Evolutionary conservation across 148 eudicot genomes (phyloP).

Genomic region (Amaranthus palmeri): DNA sequence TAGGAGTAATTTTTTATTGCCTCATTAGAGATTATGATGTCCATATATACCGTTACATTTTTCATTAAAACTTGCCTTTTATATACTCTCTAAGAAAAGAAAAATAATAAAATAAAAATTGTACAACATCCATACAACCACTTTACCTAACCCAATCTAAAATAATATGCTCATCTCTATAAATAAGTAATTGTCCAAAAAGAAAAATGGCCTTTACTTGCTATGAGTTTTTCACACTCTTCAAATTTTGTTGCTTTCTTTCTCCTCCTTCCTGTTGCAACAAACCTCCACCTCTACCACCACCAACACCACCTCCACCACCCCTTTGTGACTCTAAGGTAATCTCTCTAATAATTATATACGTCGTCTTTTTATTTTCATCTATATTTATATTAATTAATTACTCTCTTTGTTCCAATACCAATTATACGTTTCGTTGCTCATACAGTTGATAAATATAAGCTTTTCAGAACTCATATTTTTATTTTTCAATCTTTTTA

Average conservation of each 20-base stretch:
- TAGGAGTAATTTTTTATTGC: too few species aligned
- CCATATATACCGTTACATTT: too few species aligned
- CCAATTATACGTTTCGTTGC: too few species aligned
- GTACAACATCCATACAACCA: not conserved
- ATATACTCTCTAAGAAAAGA: too few species aligned
- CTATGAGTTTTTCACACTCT: constrained; percentile 17
- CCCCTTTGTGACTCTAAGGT: constrained; percentile 8
- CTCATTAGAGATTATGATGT: too few species aligned
- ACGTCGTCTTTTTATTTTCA: not conserved
- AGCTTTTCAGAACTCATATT: too few species aligned
- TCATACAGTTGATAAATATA: too few species aligned
- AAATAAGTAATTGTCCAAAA: constrained; percentile 2
- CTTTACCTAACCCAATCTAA: constrained; percentile 7
- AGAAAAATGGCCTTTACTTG: not conserved
- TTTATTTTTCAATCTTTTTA: too few species aligned
- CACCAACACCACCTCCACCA: not conserved
- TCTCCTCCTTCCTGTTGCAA: not conserved
- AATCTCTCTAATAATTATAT: not conserved
- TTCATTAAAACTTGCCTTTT: too few species aligned
- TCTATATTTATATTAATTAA: not conserved
- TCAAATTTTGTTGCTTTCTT: constrained; percentile 4
- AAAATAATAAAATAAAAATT: too few species aligned
- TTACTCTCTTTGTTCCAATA: not conserved
- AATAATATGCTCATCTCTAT: not conserved
- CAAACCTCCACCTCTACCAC: not conserved